Percentiles rank a stretch among this genome's conserved stretches.
These are phyloP conservation scores for Ustulina deusta DNA, from an alignment of 2,329 filamentous ascomycete species.

Conservation along the genomic window DNA sequence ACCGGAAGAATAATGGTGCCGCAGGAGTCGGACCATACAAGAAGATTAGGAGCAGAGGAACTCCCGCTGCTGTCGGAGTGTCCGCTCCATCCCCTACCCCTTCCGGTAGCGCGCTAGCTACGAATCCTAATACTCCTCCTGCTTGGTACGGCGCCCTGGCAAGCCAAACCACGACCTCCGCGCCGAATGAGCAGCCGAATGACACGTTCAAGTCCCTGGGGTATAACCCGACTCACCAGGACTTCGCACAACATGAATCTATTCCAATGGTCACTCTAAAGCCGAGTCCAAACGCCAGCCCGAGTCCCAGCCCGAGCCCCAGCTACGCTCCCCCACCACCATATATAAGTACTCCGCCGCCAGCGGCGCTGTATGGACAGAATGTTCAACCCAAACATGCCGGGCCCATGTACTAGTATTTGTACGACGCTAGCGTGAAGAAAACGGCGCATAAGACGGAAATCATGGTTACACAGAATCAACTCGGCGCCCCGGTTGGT, in stretches of 20 bases:
- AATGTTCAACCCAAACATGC: constrained; percentile 5
- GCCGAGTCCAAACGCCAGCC: constrained; percentile 6
- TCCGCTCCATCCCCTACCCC: not conserved
- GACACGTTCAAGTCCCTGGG: constrained; percentile 4
- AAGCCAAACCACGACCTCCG: constrained; percentile 3
- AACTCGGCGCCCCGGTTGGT: not conserved
- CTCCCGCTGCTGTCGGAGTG: not conserved
- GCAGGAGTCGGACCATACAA: constrained; percentile 14
- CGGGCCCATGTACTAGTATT: not conserved
- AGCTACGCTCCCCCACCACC: constrained; percentile 14
- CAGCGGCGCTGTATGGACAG: constrained; percentile 15
- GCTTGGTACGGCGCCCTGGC: constrained; percentile 1
- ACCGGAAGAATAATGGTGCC: not conserved
- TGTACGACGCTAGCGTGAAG: not conserved
- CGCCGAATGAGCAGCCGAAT: constrained; percentile 1
- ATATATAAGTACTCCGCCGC: constrained; percentile 20
- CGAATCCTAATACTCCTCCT: not conserved
- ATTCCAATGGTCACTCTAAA: constrained; percentile 24
- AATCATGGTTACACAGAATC: not conserved
- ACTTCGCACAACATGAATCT: constrained; percentile 15
- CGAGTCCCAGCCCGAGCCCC: not conserved
- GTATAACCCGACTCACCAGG: not conserved
- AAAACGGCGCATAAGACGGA: not conserved
- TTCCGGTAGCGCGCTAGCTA: not conserved
- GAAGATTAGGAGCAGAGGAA: constrained; percentile 11